A percentile compares a stretch with the other conserved stretches of the same genome.
Conservation (phyloP, 2,329 filamentous ascomycete species). For the Sporothrix humicola region DNA sequence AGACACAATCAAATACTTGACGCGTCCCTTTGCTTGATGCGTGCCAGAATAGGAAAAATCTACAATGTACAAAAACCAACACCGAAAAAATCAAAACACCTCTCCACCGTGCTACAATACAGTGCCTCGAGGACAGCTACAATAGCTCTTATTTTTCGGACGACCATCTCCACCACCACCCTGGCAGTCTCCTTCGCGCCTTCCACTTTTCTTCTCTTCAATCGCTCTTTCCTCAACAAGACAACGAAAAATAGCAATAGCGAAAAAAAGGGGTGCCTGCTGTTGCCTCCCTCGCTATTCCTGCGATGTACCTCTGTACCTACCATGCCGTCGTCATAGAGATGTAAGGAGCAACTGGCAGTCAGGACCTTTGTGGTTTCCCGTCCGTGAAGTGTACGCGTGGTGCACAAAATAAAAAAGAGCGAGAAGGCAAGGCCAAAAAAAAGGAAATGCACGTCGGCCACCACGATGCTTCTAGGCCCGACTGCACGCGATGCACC, state of each 20-base stretch:
- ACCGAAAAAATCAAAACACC: no score
- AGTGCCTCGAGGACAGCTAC: not conserved
- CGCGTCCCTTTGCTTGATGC: no score
- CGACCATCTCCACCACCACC: not conserved
- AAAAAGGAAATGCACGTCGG: no score
- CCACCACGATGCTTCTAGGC: no score
- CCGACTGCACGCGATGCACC: no score
- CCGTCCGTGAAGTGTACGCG: not conserved
- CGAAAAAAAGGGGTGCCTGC: not conserved
- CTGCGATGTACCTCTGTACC: not conserved
- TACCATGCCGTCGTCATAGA: no score
- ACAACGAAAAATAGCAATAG: not conserved
- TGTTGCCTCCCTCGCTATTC: not conserved
- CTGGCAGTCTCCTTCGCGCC: not conserved
- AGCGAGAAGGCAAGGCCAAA: no score
- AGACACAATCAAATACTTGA: no score
- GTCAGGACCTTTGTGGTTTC: not conserved
- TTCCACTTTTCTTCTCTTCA: no score
- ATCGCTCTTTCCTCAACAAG: not conserved
- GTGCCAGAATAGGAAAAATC: no score
- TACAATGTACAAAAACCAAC: no score
- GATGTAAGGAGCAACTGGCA: slow-evolving; percentile 1
- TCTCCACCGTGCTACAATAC: no score
- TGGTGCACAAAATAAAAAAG: not conserved
- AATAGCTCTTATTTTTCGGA: not conserved